A percentile compares a stretch with the other conserved stretches of the same genome.
These are phyloP conservation scores for Pseudotsuga menziesii DNA, from an alignment of 75 land plant genomes.

Conservation along the genomic window DNA sequence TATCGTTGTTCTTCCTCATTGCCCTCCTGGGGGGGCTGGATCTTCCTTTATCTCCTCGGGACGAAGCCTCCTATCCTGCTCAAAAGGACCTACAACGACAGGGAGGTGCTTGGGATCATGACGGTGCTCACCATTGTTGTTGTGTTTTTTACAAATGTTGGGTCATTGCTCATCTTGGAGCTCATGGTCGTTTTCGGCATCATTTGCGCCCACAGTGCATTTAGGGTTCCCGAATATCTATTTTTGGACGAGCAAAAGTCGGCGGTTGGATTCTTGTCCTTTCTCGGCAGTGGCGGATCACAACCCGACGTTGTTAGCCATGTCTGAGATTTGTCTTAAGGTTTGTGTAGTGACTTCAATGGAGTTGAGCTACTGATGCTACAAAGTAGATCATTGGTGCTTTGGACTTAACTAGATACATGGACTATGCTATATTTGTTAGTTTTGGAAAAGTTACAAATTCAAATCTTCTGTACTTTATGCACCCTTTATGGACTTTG, in stretches of 20 bases:
- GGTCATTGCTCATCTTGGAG: slow-evolving; percentile 37
- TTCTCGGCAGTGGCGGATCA: slow-evolving; percentile 18
- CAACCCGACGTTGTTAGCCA: too few relatives aligned
- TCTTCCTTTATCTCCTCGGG: slow-evolving; percentile 46
- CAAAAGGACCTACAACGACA: slow-evolving; percentile 26
- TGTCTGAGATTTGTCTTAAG: too few relatives aligned
- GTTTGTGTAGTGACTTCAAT: too few relatives aligned
- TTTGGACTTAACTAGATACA: too few relatives aligned
- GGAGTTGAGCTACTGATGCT: too few relatives aligned
- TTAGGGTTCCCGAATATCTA: slow-evolving; percentile 40
- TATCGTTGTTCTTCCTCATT: slow-evolving; percentile 37
- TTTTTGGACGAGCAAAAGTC: slow-evolving; percentile 37
- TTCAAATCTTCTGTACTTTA: too few relatives aligned
- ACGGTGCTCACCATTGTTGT: slow-evolving; percentile 26
- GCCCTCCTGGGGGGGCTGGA: slow-evolving; percentile 41
- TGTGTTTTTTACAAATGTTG: slow-evolving; percentile 35
- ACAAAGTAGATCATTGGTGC: too few relatives aligned
- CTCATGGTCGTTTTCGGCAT: slow-evolving; percentile 16
- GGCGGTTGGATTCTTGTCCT: slow-evolving; percentile 32
- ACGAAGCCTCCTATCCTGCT: slow-evolving; percentile 45
- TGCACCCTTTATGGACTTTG: too few relatives aligned
- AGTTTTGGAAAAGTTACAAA: too few relatives aligned
- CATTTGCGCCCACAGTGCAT: slow-evolving; percentile 30
- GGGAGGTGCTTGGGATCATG: slow-evolving; percentile 31
- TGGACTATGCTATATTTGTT: too few relatives aligned